Base-by-base conservation (phyloP, 805 yeast genomes). In the Kregervanrija delftensis region DNA sequence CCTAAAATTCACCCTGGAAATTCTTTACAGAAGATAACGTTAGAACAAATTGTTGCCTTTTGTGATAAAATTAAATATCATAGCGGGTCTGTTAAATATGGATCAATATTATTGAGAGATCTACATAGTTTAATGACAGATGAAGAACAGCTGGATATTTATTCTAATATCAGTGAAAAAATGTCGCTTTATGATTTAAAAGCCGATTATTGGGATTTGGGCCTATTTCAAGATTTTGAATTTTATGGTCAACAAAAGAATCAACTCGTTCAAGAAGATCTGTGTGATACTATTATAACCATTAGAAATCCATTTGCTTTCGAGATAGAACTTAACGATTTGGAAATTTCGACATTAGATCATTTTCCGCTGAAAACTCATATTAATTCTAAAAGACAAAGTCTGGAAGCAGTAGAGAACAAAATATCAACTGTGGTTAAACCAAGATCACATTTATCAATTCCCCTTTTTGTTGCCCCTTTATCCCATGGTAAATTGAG, bases 271-370 rank as follows among this genome's bases (percentile, higher is more conserved):
- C 76, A 76, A 50, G 85, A 80, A 32, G 96, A 88, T 43, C 67
- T 74, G 4, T 74, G 77, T 11, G 83, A 79, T 45, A 66, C 85
- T 13, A 58, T 67, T 5, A 65, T 86, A 2, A 65, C 69, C 3
- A 55, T 90, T 8, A 89, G 84, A 56, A 91, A 91, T 58, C 96
- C 96, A 8, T 87, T 79, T 64, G 75, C 76, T 5, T 87, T 86
- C 60, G 87, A 83, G 36, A 65, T 90, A 11, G 81, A 77, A 34
- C 64, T 90, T 5, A 67, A 69, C 14, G 73, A 73, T 30, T 56
- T 83, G 3, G 55, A 64, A 34, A 62, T 83, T 2, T 51, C 55
- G 5, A 54, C 65, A 4, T 42, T 50, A 1, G 60, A 52, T 17
- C 43, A 48, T 6, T 58, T 65, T 13, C 49, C 61, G 6, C 8